A percentile compares a stretch with the other conserved stretches of the same genome.
These are phyloP conservation scores for Calocera viscosa DNA, from an alignment of 768 basidiomycete genomes.

Conservation along the genomic window DNA sequence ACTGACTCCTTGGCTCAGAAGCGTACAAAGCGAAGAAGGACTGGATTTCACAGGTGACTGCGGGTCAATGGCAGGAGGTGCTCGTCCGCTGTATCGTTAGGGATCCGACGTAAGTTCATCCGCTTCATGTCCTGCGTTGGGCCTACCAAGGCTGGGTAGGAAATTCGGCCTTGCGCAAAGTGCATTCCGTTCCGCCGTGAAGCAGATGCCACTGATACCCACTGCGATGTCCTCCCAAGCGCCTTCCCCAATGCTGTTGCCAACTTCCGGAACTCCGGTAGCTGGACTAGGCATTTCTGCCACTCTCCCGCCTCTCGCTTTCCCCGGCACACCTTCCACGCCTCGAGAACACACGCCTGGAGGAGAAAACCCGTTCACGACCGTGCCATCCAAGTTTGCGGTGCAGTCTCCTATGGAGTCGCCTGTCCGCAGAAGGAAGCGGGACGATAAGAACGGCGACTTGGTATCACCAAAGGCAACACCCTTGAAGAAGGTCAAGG, in stretches of 20 bases:
- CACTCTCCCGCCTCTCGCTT: neutral
- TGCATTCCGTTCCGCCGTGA: constrained; percentile 44
- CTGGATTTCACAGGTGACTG: constrained; percentile 51
- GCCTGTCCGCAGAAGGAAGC: neutral
- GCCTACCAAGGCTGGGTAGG: constrained; percentile 20
- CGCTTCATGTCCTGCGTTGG: neutral
- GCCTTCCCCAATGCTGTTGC: neutral
- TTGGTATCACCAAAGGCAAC: neutral
- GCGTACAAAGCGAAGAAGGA: constrained; percentile 30
- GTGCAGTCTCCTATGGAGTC: constrained; percentile 1
- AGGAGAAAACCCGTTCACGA: neutral
- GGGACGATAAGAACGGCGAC: neutral
- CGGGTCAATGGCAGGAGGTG: constrained; percentile 54
- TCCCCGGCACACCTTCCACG: neutral
- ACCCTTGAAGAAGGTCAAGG: neutral
- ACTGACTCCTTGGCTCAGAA: too few species aligned
- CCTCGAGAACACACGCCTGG: neutral
- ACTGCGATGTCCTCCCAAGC: neutral
- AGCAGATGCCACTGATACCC: constrained; percentile 12
- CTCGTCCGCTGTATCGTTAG: constrained; percentile 58
- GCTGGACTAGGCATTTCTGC: neutral
- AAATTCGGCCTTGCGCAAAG: constrained; percentile 54
- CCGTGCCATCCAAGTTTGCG: neutral
- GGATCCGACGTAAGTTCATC: constrained; percentile 32
- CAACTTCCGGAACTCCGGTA: neutral